Percentiles rank a stretch among this genome's conserved stretches.
Conservation (phyloP, 2,329 filamentous ascomycete genomes). For the Paecilomyces variotii region DNA sequence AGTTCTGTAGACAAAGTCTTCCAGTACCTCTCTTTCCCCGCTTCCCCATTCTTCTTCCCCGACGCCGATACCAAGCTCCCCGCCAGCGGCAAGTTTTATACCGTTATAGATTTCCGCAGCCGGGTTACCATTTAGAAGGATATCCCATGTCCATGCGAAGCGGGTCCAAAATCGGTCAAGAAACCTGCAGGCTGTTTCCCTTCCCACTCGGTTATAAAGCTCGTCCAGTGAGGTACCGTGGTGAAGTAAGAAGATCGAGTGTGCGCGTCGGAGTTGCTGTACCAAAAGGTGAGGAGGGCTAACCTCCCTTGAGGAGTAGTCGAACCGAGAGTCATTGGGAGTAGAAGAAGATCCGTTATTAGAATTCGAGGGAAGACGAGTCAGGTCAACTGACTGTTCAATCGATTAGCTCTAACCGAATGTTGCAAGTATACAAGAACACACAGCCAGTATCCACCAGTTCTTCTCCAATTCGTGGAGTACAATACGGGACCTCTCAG, state of each 20-base stretch:
- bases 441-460: constrained; percentile 93
- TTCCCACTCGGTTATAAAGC: constrained; percentile 57
- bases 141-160: constrained; percentile 66
- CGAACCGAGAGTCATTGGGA: constrained; percentile 44
- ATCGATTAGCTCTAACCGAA: constrained; percentile 4
- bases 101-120: constrained; percentile 70
- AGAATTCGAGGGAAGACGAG: constrained; percentile 55
- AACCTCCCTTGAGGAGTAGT: constrained; percentile 87
- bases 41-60: constrained; percentile 94
- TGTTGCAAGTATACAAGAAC: background rate
- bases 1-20: constrained; percentile 71
- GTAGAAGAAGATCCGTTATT: constrained; percentile 31
- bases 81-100: constrained; percentile 80
- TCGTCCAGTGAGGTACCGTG: constrained; percentile 68
- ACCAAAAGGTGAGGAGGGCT: constrained; percentile 71
- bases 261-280: constrained; percentile 72
- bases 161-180: constrained; percentile 75
- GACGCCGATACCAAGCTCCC: constrained; percentile 87
- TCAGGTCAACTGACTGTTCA: constrained; percentile 68
- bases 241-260: constrained; percentile 78
- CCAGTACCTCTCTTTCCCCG: constrained; percentile 84
- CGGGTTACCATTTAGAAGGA: constrained; percentile 84
- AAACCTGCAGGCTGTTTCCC: constrained; percentile 62
- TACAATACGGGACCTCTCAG: constrained; percentile 77
- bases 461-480: constrained; percentile 78